Evolutionary conservation across 768 basidiomycete genomes (phyloP).

Genomic region (Rhodosporidiobolus sp.): DNA sequence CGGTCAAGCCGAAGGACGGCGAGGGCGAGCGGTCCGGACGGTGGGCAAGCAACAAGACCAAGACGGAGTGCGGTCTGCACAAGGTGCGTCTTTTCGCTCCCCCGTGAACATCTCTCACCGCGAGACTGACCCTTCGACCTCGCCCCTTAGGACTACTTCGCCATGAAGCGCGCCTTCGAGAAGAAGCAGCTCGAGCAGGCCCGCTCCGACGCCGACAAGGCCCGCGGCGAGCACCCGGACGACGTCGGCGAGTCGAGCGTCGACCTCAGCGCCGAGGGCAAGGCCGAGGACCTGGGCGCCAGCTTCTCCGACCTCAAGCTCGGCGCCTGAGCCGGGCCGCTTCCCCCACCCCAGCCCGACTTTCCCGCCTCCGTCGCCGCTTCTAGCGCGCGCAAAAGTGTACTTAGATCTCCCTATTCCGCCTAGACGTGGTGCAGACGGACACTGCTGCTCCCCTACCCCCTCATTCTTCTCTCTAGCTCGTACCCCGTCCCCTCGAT

Average conservation of each 20-base stretch:
- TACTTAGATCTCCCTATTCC: too few species aligned
- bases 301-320: constrained; percentile 28
- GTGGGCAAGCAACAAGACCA: constrained; percentile 76
- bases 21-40: constrained; percentile 77
- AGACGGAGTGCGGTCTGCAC: constrained; percentile 95
- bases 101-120: too few species aligned
- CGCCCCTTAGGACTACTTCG: constrained; percentile 68
- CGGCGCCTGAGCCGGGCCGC: constrained; percentile 9
- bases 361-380: too few species aligned
- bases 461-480: too few species aligned
- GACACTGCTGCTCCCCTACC: too few species aligned
- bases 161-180: constrained; percentile 53
- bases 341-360: too few species aligned
- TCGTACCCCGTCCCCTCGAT: too few species aligned
- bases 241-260: constrained; percentile 38
- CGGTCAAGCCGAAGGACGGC: constrained; percentile 52
- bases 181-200: constrained; percentile 49
- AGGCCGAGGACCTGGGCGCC: constrained; percentile 25
- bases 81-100: constrained; percentile 11
- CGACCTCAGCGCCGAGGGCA: constrained; percentile 8
- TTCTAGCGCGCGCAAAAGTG: too few species aligned
- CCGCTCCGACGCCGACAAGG: constrained; percentile 29
- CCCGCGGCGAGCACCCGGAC: constrained; percentile 27
- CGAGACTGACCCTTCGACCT: neutral
- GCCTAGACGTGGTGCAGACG: too few species aligned